Percentiles rank a stretch among this genome's conserved stretches.
phyloP scores from a whole-genome alignment of 2,329 filamentous ascomycete species.

The Ophiostoma fasciatum region DNA sequence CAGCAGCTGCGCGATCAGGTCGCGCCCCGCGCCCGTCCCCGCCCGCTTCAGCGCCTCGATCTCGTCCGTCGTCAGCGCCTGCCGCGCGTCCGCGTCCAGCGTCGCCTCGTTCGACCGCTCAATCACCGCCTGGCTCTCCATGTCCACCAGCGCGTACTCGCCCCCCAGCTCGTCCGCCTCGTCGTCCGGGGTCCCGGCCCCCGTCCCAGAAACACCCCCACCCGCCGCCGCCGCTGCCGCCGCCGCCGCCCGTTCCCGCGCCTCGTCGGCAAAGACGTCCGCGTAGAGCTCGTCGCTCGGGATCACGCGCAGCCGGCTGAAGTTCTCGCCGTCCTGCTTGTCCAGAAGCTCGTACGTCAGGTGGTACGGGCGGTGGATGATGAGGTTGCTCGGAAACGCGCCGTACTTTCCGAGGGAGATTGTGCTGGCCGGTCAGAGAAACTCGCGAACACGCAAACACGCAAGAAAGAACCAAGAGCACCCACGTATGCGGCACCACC shows the following conservation, averaged over 20 bases:
- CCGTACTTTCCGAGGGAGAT: constrained; percentile 90
- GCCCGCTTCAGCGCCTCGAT: constrained; percentile 62
- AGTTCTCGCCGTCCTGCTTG: constrained; percentile 45
- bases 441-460: constrained; percentile 6
- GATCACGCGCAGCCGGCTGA: constrained; percentile 61
- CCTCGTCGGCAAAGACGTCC: constrained; percentile 46
- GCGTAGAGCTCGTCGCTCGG: constrained; percentile 70
- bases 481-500: constrained; percentile 44
- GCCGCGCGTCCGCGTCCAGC: constrained; percentile 37
- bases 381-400: constrained; percentile 72
- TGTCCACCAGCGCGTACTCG: constrained; percentile 30
- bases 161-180: constrained; percentile 26
- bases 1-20: constrained; percentile 85
- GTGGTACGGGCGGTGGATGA: constrained; percentile 83
- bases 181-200: constrained; percentile 16
- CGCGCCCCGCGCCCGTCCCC: constrained; percentile 65
- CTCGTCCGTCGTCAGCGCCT: constrained; percentile 62
- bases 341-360: constrained; percentile 84
- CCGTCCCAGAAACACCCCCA: constrained; percentile 13
- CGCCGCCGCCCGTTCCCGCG: constrained; percentile 17
- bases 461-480: constrained; percentile 17
- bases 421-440: constrained; percentile 36
- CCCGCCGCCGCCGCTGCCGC: constrained; percentile 10
- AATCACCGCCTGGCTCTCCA: constrained; percentile 31
- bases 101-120: constrained; percentile 43